Base-by-base conservation (phyloP, 352 stramenopile species). In the Globisporangium perplexum region DNA sequence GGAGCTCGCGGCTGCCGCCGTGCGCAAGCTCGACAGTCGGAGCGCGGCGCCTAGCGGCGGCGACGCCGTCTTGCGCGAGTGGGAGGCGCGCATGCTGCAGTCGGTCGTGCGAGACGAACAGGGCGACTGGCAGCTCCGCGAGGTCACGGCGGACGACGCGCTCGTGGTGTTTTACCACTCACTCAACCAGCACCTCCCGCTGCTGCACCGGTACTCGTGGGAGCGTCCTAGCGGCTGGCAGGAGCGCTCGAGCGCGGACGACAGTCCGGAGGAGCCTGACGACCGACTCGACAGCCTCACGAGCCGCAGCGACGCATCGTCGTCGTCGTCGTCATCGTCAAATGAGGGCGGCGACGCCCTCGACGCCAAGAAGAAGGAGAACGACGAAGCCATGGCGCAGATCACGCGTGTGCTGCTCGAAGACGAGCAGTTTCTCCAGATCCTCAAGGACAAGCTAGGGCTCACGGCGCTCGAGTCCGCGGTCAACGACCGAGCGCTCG, bases 121-220 rank as follows among this genome's bases (percentile, higher is more conserved):
- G 23, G 66, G 66, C 11, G 65, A 70, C 28, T 93, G 82, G 82
- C 73, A 90, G 53, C 61, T 60, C 46, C 77, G 79, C 31, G 71
- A 84, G 53, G 66, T 88, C 53, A 73, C 58, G 1, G 55, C 58
- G 8, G 78, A 88, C 31, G 53, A 62, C 22, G 72, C 62, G 44
- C 58, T 64, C 6, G 77, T 90, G 23, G 60, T 82, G 33, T 93
- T 93, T 50, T 93, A 86, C 59, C 66, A 79, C 59, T 71, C 76
- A 6, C 52, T 80, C 10, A 89, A 93, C 59, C 47, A 67, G 22
- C 67, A 60, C 20, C 41, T 88, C 31, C 73, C 71, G 3, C 54
- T 59, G 3, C 36, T 49, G 23, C 68, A 72, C 15, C 72, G 77
- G 20, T 86, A 74, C 35, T 20, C 59, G 4, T 92, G 82, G 78